Percentiles rank a stretch among this genome's conserved stretches.
Conservation (phyloP, 805 yeast genomes). For the Blastobotrys attinorum region DNA sequence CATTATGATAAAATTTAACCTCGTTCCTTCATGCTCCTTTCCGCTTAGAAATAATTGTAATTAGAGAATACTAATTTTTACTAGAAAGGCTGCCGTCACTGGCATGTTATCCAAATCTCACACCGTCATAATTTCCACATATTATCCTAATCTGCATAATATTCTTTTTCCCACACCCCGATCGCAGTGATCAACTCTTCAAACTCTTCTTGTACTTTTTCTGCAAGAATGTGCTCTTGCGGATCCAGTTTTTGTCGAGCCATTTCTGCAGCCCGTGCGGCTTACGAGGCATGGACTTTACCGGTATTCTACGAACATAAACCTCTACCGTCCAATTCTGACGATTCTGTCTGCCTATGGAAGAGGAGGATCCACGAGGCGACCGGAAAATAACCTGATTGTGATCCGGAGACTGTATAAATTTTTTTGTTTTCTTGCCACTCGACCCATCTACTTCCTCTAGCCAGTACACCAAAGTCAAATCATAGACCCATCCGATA, state of each 20-base stretch:
- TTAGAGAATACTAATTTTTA: background rate
- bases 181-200: background rate
- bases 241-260: constrained; percentile 67
- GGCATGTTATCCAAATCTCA: background rate
- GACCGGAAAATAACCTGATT: too few relatives aligned
- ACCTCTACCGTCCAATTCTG: constrained; percentile 17
- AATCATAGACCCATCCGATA: constrained; percentile 39
- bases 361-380: too few relatives aligned
- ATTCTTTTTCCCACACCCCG: background rate
- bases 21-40: background rate
- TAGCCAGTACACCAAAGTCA: constrained; percentile 40
- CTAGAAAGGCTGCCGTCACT: too few relatives aligned
- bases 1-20: too few relatives aligned
- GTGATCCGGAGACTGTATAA: too few relatives aligned
- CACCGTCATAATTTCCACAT: background rate
- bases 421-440: too few relatives aligned
- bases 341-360: background rate
- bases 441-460: too few relatives aligned
- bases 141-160: background rate
- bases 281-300: constrained; percentile 14
- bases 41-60: background rate
- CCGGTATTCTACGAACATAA: constrained; percentile 7
- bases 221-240: constrained; percentile 48
- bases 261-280: constrained; percentile 42
- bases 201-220: background rate